These are phyloP conservation scores for Lepiota venenata DNA, from an alignment of 768 basidiomycete genomes.

Conservation along the genomic window DNA sequence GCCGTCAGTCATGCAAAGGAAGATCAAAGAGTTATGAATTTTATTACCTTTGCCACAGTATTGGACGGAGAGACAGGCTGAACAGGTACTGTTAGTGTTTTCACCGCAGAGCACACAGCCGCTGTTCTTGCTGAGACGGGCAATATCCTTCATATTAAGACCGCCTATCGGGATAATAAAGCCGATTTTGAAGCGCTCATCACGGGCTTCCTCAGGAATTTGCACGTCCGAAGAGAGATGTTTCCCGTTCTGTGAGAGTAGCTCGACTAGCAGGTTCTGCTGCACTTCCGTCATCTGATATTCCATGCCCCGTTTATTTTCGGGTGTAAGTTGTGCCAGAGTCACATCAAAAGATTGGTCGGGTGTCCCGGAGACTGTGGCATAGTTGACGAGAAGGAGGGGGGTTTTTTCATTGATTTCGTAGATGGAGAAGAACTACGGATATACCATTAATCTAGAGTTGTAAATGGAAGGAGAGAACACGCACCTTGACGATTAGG, in stretches of 20 bases:
- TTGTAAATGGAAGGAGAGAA: background rate
- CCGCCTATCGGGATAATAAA: conserved; percentile 39
- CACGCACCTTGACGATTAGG: conserved; percentile 1
- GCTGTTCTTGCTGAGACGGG: conserved; percentile 27
- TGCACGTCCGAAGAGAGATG: conserved; percentile 24
- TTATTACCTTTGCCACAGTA: conserved; percentile 36
- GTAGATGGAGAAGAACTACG: conserved; percentile 24
- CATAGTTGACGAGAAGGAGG: conserved; percentile 25
- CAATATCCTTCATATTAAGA: conserved; percentile 31
- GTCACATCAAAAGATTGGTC: conserved; percentile 17
- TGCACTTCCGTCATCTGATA: conserved; percentile 26
- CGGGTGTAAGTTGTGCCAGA: conserved; percentile 13
- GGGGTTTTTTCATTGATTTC: conserved; percentile 22
- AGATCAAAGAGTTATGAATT: background rate
- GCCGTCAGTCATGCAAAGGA: background rate
- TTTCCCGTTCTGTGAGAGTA: conserved; percentile 31
- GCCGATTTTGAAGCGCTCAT: conserved; percentile 24
- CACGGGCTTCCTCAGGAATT: conserved; percentile 13
- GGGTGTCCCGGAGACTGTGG: conserved; percentile 16
- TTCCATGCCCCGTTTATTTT: conserved; percentile 2
- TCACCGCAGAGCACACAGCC: conserved; percentile 40
- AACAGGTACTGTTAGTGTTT: conserved; percentile 28
- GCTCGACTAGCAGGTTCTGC: conserved; percentile 29
- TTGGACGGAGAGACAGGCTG: conserved; percentile 31
- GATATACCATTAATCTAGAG: background rate